Evolutionary conservation across 1,284 basidiomycete genomes (phyloP).

Genomic region (Ceratobasidium sp.): DNA sequence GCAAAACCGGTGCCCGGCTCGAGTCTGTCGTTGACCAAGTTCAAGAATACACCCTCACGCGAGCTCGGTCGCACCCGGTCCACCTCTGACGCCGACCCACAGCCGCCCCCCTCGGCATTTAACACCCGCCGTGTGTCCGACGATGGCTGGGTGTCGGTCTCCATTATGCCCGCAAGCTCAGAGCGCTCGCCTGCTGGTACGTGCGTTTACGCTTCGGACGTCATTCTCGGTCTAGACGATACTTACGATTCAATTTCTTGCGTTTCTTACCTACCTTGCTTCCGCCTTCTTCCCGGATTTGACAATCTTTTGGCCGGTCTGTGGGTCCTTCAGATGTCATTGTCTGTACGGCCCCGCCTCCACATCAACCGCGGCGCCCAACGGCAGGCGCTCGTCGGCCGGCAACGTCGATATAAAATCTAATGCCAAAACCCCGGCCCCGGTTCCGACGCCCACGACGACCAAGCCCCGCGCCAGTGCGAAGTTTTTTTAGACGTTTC

Average conservation of each 20-base stretch:
- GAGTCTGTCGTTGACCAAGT: conserved; percentile 21
- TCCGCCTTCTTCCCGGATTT: conserved; percentile 13
- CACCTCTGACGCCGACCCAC: not conserved
- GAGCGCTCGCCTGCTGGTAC: conserved; percentile 14
- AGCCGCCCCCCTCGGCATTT: conserved; percentile 11
- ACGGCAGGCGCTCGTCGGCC: conserved; percentile 24
- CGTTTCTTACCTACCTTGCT: not conserved
- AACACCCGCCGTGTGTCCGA: not conserved
- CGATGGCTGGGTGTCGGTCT: conserved; percentile 37
- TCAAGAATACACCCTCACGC: conserved; percentile 21
- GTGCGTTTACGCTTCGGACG: not conserved
- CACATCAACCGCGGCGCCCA: not conserved
- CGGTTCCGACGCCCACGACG: not conserved
- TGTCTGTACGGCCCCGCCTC: not conserved
- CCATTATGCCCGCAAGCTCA: conserved; percentile 19
- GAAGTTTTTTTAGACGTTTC: not conserved
- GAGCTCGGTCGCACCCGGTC: conserved; percentile 6
- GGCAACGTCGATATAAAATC: conserved; percentile 3
- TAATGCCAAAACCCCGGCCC: not conserved
- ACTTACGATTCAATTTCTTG: conserved; percentile 11
- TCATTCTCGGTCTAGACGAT: not conserved
- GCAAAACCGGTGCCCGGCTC: not conserved
- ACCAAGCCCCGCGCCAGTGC: not conserved
- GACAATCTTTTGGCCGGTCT: conserved; percentile 23
- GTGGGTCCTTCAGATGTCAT: conserved; percentile 8